Evolutionary conservation across 164 flowering plant genomes (phyloP), one percentile per base, ranked within the genome.

Genomic region (Berberis vulgaris): DNA sequence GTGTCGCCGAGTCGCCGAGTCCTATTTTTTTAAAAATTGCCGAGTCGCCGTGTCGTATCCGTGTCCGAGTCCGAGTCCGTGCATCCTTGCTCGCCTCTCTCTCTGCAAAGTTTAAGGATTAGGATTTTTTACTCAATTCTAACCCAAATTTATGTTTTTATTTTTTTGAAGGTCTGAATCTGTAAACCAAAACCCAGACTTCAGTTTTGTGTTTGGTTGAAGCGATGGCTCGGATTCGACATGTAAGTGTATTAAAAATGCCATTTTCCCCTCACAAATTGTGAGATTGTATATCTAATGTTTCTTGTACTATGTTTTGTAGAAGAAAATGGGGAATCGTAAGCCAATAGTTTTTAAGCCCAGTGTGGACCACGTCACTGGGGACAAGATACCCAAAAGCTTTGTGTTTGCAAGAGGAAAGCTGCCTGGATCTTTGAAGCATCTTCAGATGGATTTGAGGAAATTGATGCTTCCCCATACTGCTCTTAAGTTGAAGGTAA

Each of bases 381-480:
- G 97, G 4, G 87, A 87, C 69, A 93, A 88, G 77, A 81, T 90
- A 55, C 97, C 98, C 0, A 84, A 81, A 71, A 91, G 95, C 73
- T 83, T 94, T 60, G 95, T 94, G 6, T 91, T 94, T 69, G 74
- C 88, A 9, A 80, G 95, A 65, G 86, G 85, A 50, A 94, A 87
- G 73, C 63, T 94, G 63, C 95, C 97, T 2, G 77, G 72, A 60
- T 65, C 86, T 38, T 82, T 94, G 49, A 78, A 64, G 67, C 85
- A 87, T 41, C 80, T 94, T 69, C 77, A 88, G 63, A 74, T 77
- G 83, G 98, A 94, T 62, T 78, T 94, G 63, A 85, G 98, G 60
- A 88, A 87, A 72, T 54, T 91, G 73, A 94, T 91, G 98, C 89
- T 81, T 64, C 97, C 98, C 0, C 79, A 71, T 61, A 94, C 98